phyloP scores from a whole-genome alignment of 2,329 filamentous ascomycete genomes.

The Colletotrichum sp. region DNA sequence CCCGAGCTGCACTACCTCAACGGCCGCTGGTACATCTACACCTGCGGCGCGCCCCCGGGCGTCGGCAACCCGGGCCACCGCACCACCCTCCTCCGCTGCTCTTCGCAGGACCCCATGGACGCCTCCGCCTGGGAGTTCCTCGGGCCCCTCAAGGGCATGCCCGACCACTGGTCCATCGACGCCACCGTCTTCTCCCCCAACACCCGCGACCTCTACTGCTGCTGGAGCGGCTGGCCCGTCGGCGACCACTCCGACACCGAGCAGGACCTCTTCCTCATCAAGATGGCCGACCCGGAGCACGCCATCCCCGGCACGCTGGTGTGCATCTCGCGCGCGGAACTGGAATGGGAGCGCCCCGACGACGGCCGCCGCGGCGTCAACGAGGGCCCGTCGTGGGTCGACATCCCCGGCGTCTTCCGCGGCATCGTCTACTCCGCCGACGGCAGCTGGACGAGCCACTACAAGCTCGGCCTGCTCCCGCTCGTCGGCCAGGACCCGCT shows the following conservation, averaged over 20 bases:
- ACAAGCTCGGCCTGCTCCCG: conserved; percentile 58
- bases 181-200: conserved; percentile 56
- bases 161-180: conserved; percentile 58
- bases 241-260: conserved; percentile 35
- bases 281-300: conserved; percentile 42
- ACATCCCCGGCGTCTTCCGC: conserved; percentile 52
- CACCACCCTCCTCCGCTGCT: conserved; percentile 40
- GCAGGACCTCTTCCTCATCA: conserved; percentile 27
- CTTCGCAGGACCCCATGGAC: conserved; percentile 40
- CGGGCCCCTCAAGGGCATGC: conserved; percentile 53
- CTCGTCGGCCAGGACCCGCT: conserved; percentile 58
- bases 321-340: conserved; percentile 56
- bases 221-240: conserved; percentile 47
- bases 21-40: conserved; percentile 35
- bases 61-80: conserved; percentile 52
- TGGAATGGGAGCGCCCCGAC: conserved; percentile 51
- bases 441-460: conserved; percentile 61
- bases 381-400: conserved; percentile 60
- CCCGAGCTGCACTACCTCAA: conserved; percentile 26
- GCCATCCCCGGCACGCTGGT: conserved; percentile 46
- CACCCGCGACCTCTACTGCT: conserved; percentile 54
- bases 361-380: conserved; percentile 53
- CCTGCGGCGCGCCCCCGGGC: conserved; percentile 49
- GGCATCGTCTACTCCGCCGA: conserved; percentile 60
- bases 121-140: conserved; percentile 56